Percentiles rank a stretch among this genome's conserved stretches.
These are phyloP conservation scores for Gracilaria domingensis DNA, from an alignment of 23 red algal species.

Conservation along the genomic window DNA sequence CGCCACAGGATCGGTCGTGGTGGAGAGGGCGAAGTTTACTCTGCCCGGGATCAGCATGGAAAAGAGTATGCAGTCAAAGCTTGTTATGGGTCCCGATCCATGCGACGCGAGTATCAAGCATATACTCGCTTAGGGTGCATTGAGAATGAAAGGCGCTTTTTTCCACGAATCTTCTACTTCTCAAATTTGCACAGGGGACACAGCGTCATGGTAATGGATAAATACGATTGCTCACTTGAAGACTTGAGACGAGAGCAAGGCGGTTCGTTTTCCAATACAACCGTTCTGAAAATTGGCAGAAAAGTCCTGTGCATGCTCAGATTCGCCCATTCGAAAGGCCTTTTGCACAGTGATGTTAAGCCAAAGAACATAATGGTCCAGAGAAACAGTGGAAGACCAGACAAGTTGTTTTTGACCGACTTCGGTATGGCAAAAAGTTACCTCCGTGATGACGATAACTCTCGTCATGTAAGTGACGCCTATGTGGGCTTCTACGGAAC, in stretches of 20 bases:
- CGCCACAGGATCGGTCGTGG: background rate
- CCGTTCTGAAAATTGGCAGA: background rate
- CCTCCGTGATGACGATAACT: too few species aligned
- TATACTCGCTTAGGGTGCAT: background rate
- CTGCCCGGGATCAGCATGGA: background rate
- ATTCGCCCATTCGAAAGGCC: background rate
- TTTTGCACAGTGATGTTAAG: background rate
- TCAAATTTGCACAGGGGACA: background rate
- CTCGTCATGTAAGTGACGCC: background rate
- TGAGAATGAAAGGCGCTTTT: background rate
- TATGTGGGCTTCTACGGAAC: background rate
- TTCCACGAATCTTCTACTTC: background rate
- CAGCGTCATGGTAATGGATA: background rate
- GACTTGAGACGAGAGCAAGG: background rate
- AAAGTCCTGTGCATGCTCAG: background rate
- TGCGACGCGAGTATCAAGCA: background rate
- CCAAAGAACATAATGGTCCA: background rate
- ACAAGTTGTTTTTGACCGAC: background rate
- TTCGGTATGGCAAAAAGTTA: background rate
- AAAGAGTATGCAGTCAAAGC: background rate
- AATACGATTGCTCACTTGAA: background rate
- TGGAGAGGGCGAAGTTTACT: background rate
- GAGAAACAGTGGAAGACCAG: background rate
- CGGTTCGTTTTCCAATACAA: background rate
- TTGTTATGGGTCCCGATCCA: background rate